Conservation (phyloP, 2,329 filamentous ascomycete species). For the Dothideomycetes sp. region DNA sequence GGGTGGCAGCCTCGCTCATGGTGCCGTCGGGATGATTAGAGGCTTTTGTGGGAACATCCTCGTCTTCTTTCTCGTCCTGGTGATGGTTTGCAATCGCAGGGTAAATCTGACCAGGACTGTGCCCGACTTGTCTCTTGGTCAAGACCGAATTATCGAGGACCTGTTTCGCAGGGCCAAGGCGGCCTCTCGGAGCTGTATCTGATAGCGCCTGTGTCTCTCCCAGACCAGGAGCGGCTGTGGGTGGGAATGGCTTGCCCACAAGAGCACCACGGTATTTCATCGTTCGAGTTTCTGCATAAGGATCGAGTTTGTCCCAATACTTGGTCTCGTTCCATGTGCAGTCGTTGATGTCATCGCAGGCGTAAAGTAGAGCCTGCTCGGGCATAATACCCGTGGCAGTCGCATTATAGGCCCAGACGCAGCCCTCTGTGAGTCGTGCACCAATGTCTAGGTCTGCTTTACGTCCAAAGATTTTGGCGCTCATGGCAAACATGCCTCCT, state of each 20-base stretch:
- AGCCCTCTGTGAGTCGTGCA: constrained; percentile 41
- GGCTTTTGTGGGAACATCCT: too few relatives aligned
- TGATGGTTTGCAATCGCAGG: too few relatives aligned
- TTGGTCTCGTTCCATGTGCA: constrained; percentile 32
- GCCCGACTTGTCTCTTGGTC: not conserved
- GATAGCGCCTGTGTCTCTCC: not conserved
- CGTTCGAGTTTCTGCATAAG: constrained; percentile 13
- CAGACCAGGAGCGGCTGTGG: not conserved
- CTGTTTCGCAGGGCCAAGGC: not conserved
- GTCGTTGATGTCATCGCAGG: constrained; percentile 28
- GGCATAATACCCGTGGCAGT: constrained; percentile 44
- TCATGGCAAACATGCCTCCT: constrained; percentile 45
- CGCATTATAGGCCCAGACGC: constrained; percentile 43
- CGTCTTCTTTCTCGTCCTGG: too few relatives aligned
- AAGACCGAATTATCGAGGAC: not conserved
- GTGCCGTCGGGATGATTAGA: too few relatives aligned
- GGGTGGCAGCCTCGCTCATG: not conserved
- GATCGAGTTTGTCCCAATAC: constrained; percentile 32
- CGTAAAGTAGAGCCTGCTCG: constrained; percentile 33
- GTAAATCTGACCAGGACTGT: not conserved
- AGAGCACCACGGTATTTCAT: not conserved
- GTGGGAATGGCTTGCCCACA: not conserved
- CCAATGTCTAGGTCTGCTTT: constrained; percentile 39
- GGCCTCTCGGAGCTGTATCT: not conserved
- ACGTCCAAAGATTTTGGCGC: constrained; percentile 39